Evolutionary conservation across 2,329 filamentous ascomycete genomes (phyloP).

Genomic region (Pseudogymnoascus sp.): DNA sequence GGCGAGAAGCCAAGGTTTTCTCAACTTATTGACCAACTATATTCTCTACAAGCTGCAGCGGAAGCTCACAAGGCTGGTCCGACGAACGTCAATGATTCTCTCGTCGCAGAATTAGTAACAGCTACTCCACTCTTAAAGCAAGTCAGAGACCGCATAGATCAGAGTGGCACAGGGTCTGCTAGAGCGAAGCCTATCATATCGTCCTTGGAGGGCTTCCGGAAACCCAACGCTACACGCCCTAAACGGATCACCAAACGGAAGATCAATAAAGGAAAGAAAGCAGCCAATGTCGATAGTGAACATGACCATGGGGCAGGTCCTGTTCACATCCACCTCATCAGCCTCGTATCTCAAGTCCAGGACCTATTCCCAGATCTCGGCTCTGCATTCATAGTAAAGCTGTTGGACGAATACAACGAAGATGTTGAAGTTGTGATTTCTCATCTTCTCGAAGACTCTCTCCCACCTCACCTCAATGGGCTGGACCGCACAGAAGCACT

Average conservation of each 20-base stretch:
- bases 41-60: slow-evolving; percentile 66
- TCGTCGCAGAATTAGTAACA: slow-evolving; percentile 78
- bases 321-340: slow-evolving; percentile 70
- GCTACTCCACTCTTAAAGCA: slow-evolving; percentile 68
- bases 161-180: slow-evolving; percentile 42
- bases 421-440: slow-evolving; percentile 73
- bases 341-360: slow-evolving; percentile 81
- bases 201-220: slow-evolving; percentile 54
- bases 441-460: slow-evolving; percentile 70
- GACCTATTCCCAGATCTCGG: slow-evolving; percentile 88
- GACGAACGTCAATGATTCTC: slow-evolving; percentile 55
- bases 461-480: slow-evolving; percentile 61
- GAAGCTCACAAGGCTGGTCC: slow-evolving; percentile 55
- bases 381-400: slow-evolving; percentile 69
- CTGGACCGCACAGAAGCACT: slow-evolving; percentile 60
- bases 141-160: slow-evolving; percentile 48
- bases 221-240: slow-evolving; percentile 44
- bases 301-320: slow-evolving; percentile 14
- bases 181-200: slow-evolving; percentile 55
- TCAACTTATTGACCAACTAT: slow-evolving; percentile 74
- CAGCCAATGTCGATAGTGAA: slow-evolving; percentile 33
- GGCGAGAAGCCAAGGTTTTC: slow-evolving; percentile 63
- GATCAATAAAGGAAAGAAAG: slow-evolving; percentile 60
- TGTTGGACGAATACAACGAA: slow-evolving; percentile 73
- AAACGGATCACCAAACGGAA: slow-evolving; percentile 47